Conservation (phyloP, 306 rosid species). For the Sindora glabra region DNA sequence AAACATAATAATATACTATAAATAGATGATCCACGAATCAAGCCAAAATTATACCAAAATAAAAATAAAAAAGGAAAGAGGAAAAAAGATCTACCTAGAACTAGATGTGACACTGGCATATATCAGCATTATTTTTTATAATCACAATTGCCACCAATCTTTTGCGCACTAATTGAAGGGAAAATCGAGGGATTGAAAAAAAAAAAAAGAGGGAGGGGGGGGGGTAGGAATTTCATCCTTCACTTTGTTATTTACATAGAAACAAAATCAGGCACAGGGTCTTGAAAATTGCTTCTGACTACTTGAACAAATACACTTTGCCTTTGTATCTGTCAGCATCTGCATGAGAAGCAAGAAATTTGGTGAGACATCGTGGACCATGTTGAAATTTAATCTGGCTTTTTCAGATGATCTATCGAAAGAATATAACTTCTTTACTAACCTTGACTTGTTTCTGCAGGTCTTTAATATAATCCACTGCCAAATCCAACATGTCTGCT, state of each 20-base stretch:
- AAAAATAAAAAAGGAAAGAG: neutral
- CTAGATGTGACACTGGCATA: conserved; percentile 6
- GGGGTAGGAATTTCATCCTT: neutral
- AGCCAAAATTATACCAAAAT: neutral
- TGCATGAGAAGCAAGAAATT: conserved; percentile 30
- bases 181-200: neutral
- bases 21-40: no score
- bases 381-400: neutral
- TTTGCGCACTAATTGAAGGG: neutral
- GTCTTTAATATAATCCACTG: conserved; percentile 64
- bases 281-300: conserved; percentile 26
- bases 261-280: conserved; percentile 14
- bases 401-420: neutral
- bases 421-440: neutral
- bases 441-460: conserved; percentile 81
- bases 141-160: conserved; percentile 8
- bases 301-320: conserved; percentile 63
- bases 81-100: neutral
- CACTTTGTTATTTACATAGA: conserved; percentile 28
- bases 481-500: conserved; percentile 80
- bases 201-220: neutral
- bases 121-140: conserved; percentile 15
- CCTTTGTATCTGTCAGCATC: conserved; percentile 51
- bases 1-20: neutral
- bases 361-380: neutral